A percentile compares a stretch with the other conserved stretches of the same genome.
Conservation (phyloP, 1,284 basidiomycete genomes). For the Sporisorium scitamineum region DNA sequence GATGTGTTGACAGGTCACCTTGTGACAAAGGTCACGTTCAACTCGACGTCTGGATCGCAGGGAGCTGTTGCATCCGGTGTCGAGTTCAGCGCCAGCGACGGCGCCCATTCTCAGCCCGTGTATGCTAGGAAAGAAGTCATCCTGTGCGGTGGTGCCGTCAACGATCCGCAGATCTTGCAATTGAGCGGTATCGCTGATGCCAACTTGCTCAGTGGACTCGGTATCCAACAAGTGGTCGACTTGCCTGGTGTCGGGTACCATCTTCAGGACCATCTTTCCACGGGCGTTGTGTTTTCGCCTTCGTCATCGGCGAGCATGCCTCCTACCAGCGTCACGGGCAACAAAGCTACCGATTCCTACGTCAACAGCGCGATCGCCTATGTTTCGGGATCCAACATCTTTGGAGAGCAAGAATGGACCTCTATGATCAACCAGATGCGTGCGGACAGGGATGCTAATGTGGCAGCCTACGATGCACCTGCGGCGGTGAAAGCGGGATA, state of each 20-base stretch:
- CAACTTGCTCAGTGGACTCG: slow-evolving; percentile 73
- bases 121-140: slow-evolving; percentile 70
- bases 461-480: slow-evolving; percentile 72
- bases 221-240: slow-evolving; percentile 60
- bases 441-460: slow-evolving; percentile 50
- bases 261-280: slow-evolving; percentile 69
- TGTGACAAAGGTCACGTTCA: slow-evolving; percentile 77
- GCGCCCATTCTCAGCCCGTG: slow-evolving; percentile 44
- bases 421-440: slow-evolving; percentile 41
- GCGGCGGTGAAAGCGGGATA: slow-evolving; percentile 76
- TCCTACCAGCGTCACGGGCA: slow-evolving; percentile 42
- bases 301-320: slow-evolving; percentile 68
- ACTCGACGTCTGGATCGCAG: slow-evolving; percentile 69
- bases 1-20: slow-evolving; percentile 75
- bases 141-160: slow-evolving; percentile 71
- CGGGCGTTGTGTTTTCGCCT: slow-evolving; percentile 24
- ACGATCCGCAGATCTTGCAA: slow-evolving; percentile 71
- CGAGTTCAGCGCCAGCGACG: slow-evolving; percentile 68
- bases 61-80: slow-evolving; percentile 72
- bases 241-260: slow-evolving; percentile 70
- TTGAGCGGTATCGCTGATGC: slow-evolving; percentile 71
- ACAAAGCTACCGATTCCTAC: slow-evolving; percentile 74
- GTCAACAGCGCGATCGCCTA: slow-evolving; percentile 79
- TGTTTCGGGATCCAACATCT: slow-evolving; percentile 74
- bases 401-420: slow-evolving; percentile 67